These are phyloP conservation scores for Suaeda aralocaspica DNA, from an alignment of 148 eudicot species.

Conservation along the genomic window DNA sequence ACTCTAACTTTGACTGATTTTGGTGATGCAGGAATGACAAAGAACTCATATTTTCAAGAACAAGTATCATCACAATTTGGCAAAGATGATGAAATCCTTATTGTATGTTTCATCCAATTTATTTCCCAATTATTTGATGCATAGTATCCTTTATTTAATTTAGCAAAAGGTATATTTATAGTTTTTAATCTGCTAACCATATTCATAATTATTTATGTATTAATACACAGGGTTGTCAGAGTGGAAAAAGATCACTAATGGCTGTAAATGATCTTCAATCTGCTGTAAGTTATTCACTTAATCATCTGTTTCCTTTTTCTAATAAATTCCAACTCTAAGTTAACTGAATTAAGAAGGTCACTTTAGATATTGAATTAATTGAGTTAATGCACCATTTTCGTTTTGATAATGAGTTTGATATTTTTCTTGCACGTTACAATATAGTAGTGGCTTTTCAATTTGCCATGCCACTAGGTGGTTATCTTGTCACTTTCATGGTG, in stretches of 20 bases:
- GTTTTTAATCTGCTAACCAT: no score
- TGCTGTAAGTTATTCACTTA: conserved; percentile 47
- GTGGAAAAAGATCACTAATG: conserved; percentile 74
- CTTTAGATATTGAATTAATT: neutral
- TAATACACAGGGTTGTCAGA: conserved; percentile 58
- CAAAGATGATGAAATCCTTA: conserved; percentile 68
- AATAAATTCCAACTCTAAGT: neutral
- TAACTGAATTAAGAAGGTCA: no score
- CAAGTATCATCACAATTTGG: conserved; percentile 47
- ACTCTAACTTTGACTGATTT: neutral
- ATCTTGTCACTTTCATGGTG: neutral
- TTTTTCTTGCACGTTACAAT: neutral
- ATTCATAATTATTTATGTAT: neutral
- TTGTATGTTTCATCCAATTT: conserved; percentile 45
- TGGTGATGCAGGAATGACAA: conserved; percentile 48
- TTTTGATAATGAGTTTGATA: neutral
- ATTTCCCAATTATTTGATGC: neutral
- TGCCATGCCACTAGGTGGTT: no score
- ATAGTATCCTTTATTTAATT: neutral
- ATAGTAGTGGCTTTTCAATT: no score
- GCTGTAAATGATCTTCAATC: conserved; percentile 67
- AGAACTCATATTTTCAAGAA: conserved; percentile 51
- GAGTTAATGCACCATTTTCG: neutral
- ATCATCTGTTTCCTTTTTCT: neutral
- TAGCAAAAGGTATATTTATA: no score